A percentile compares a stretch with the other conserved stretches of the same genome.
Conservation (phyloP, 352 stramenopile species). For the Phytophthora niederhauseri region DNA sequence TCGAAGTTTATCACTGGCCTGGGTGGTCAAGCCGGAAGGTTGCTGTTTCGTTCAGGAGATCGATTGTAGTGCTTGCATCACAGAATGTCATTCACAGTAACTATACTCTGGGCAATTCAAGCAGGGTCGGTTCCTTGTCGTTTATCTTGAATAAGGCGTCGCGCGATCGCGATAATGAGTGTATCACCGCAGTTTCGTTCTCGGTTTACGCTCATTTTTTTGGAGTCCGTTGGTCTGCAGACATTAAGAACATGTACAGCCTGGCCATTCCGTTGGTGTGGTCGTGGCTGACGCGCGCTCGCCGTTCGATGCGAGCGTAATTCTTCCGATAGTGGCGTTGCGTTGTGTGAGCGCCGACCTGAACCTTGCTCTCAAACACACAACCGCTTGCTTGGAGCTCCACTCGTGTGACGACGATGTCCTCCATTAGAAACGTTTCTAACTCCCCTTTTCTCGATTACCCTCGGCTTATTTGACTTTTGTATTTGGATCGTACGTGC, state of each 20-base stretch:
- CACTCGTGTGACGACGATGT: neutral
- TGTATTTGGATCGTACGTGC: slow-evolving; percentile 11
- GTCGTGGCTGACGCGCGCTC: too few relatives aligned
- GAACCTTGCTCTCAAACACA: neutral
- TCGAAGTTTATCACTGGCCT: neutral
- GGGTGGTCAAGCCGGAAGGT: neutral
- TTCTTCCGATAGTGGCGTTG: neutral
- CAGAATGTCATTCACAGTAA: too few relatives aligned
- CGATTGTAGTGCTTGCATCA: neutral
- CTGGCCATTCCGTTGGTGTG: too few relatives aligned
- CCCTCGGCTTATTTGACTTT: neutral
- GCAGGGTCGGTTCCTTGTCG: too few relatives aligned
- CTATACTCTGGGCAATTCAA: neutral
- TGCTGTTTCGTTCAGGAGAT: neutral
- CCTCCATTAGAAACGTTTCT: neutral
- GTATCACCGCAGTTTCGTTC: too few relatives aligned
- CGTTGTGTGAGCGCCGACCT: neutral
- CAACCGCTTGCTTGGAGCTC: neutral
- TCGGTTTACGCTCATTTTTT: too few relatives aligned
- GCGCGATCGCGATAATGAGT: too few relatives aligned
- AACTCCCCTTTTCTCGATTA: neutral
- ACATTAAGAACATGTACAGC: too few relatives aligned
- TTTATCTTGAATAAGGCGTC: too few relatives aligned
- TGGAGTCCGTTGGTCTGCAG: too few relatives aligned
- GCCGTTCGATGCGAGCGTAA: neutral